Evolutionary conservation across 1,284 basidiomycete genomes (phyloP), one percentile per base, ranked within the genome.

Genomic region (Schizophyllum commune): DNA sequence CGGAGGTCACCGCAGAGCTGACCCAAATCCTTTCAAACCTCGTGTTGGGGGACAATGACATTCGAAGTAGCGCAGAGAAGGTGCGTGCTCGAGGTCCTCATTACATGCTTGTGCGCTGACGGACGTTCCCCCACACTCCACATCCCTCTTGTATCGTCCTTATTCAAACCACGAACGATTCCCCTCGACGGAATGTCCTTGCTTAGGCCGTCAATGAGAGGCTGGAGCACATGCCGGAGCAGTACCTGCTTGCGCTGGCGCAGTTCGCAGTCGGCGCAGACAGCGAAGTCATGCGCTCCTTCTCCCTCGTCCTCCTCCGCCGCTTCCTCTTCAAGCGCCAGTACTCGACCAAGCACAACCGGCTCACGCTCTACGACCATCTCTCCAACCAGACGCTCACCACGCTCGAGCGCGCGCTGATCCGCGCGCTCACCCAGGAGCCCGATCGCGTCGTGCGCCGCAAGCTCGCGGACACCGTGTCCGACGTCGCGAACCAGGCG

Each of bases 11-110:
- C 8, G 73, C 77, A 5, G 88, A 90, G 69, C 79, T 91, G 66
- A 90, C 87, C 0, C 89, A 92, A 72, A 90, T 91, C 64, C 82
- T 92, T 51, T 87, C 89, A 9, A 92, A 92, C 72, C 82, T 91
- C 21, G 88, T 92, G 6, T 77, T 89, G 55, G 89, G 88, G 8
- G 88, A 91, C 70, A 91, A 91, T 72, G 83, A 85, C 60, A 89
- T 91, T 58, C 83, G 89, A 19, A 76, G 85, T 68, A 88, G 53
- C 9, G 39, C 39, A 9, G 39, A 47, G 39, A 47, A 47, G 78
- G 86, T 85, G 65, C 65, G 82, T 78, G 39, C 20, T 62, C 15
- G n/a, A 21, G 47, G 59, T 53, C 59, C 56, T 47, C 52, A 32
- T 32, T 32, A 56, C 21, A 61, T 4, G 19, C 4, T 13, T 17